Evolutionary conservation across 768 basidiomycete genomes (phyloP), one percentile per base, ranked within the genome.

Genomic region (Hygrophoropsis aurantiaca): DNA sequence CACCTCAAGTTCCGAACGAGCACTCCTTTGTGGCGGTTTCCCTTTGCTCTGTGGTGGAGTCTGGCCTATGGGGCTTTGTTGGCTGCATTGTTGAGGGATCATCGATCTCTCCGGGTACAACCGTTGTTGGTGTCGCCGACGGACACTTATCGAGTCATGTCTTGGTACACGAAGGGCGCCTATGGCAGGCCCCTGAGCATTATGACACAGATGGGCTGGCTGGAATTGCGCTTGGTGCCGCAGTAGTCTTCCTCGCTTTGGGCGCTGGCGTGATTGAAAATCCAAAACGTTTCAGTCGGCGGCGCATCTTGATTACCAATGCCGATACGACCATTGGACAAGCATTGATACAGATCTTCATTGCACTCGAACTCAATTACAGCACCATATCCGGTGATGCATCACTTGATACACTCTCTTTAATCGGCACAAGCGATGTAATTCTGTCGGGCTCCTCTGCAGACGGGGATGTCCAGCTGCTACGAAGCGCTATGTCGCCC

Each of bases 1-100:
- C n/a, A 20, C 44, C 44, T 2, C 7, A 30, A 30, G 15, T 23
- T 20, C 13, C 9, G 15, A 34, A 46, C 25, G 21, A 25, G 16
- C 15, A 46, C 36, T 43, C 44, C 11, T 33, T 18, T 18, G 11
- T 38, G n/a, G 44, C 25, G 20, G 24, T 37, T 24, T 24, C 25
- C 10, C 44, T 13, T 16, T 16, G 23, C 18, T 21, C 19, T 7
- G 16, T 3, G 13, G 18, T 18, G 18, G 44, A 46, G 5, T 34
- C 24, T 7, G 21, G 24, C 35, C 10, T 46, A 36, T 46, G 44
- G 44, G 1, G 20, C 25, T 46, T 46, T 23, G 15, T 46, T 46
- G 44, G 44, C 11, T n/a, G 23, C 11, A 27, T 43, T 19, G 34
- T 33, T 27, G 42, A 33, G 11, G 23, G 27, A 10, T 33, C 42